Base-by-base conservation (phyloP, 2,329 filamentous ascomycete genomes). In the Dryadomyces quercus-mongolicae region DNA sequence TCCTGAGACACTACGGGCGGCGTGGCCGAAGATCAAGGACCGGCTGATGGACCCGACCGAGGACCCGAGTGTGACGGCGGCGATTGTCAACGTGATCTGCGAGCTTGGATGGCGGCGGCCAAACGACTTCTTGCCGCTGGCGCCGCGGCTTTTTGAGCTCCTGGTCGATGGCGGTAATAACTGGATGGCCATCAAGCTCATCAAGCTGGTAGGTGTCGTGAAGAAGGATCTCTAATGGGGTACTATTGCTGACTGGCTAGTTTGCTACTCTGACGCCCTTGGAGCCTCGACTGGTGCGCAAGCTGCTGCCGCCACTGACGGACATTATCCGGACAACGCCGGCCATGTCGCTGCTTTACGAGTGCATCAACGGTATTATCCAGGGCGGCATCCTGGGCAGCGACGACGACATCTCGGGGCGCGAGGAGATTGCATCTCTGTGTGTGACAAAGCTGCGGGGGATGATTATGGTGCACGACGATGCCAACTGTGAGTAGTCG, bases 101-200 rank as follows among this genome's bases (percentile, higher is more conserved):
- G 93, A 98, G 69, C 73, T 98, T 43, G 92, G 92, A 6, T 96
- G 92, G 88, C 81, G 93, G 61, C 79, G 93, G 61, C 93, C 93
- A 4, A 85, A 92, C 61, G 93, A 98, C 68, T 97, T 97, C 62
- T 74, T 98, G 34, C 88, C 93, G 15, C 75, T 98, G 34, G 93
- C 93, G 0, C 93, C 93, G 9, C 79, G 93, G 56, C 71, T 98
- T 25, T 98, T 97, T 63, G 91, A 96, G 65, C 76, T 98, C 18
- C 74, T 98, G 25, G 91, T 96, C 13, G 86, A 94, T 57, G 85
- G 90, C 54, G 86, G 86, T 42, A 97, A 98, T 69, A 98, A 98
- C 69, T 98, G 93, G 93, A 97, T 98, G 92, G 91, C 91, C 56
- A 98, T 98, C 66, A 98, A 98, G 68, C 81, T 98, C 58, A 97